Percentiles rank a stretch among this genome's conserved stretches.
Conservation (phyloP, 805 yeast genomes). For the Candida insectorum region DNA sequence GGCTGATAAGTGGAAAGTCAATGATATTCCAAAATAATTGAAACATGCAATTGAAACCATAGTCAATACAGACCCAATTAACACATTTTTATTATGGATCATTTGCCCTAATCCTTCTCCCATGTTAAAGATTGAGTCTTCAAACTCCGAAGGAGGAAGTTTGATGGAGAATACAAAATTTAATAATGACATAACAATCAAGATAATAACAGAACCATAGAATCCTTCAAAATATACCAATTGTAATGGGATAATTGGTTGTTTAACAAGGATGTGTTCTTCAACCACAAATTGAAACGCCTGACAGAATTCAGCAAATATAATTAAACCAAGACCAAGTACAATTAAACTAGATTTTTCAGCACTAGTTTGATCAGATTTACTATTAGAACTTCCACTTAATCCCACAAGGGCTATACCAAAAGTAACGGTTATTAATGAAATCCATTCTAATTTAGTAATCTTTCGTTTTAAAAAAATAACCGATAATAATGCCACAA, state of each 20-base stretch:
- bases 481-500: conserved; percentile 71
- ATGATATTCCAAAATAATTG: conserved; percentile 69
- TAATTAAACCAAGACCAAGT: conserved; percentile 56
- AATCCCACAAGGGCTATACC: conserved; percentile 75
- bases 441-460: conserved; percentile 62
- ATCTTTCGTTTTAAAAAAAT: conserved; percentile 55
- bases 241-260: conserved; percentile 56
- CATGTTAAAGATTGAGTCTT: conserved; percentile 54
- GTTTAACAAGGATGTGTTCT: conserved; percentile 57
- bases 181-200: conserved; percentile 42
- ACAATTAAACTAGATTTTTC: conserved; percentile 25
- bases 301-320: conserved; percentile 62
- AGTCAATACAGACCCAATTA: conserved; percentile 55
- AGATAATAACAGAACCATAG: conserved; percentile 52
- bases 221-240: conserved; percentile 75
- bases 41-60: conserved; percentile 72
- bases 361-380: conserved; percentile 8
- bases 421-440: conserved; percentile 57
- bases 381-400: conserved; percentile 49
- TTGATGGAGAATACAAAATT: conserved; percentile 38
- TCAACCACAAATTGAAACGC: conserved; percentile 79
- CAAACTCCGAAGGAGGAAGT: conserved; percentile 29
- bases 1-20: conserved; percentile 65
- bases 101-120: conserved; percentile 48
- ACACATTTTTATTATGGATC: conserved; percentile 39